Evolutionary conservation across 768 basidiomycete genomes (phyloP).

Genomic region (Mycena haematopus): DNA sequence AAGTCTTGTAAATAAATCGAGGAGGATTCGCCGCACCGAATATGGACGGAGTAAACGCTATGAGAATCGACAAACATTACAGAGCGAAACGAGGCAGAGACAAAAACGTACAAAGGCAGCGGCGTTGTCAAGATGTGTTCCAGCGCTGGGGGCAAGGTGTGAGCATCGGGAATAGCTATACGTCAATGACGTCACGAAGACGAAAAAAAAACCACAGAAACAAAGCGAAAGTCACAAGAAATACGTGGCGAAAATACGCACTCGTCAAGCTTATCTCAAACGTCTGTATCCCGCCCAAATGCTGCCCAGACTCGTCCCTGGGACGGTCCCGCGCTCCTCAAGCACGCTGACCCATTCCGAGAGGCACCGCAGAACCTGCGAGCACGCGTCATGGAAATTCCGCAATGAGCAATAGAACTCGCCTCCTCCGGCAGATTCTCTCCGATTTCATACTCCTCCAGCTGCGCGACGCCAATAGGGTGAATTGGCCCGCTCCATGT

Average conservation of each 20-base stretch:
- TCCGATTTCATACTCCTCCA: conserved; percentile 40
- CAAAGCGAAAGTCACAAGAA: neutral
- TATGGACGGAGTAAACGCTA: conserved; percentile 72
- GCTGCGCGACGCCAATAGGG: conserved; percentile 27
- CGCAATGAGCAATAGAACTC: neutral
- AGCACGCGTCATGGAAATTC: neutral
- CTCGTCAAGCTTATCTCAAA: conserved; percentile 59
- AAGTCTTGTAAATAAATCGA: neutral
- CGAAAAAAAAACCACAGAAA: neutral
- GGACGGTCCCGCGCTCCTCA: conserved; percentile 62
- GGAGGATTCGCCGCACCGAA: conserved; percentile 44
- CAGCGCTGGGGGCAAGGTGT: conserved; percentile 43
- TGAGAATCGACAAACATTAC: too few species aligned
- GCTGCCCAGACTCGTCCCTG: conserved; percentile 42
- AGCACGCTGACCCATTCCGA: conserved; percentile 65
- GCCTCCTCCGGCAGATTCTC: conserved; percentile 67
- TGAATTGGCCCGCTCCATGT: conserved; percentile 47
- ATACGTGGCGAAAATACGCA: conserved; percentile 28
- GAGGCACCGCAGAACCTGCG: conserved; percentile 46
- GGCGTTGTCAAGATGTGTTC: conserved; percentile 70
- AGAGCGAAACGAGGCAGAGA: neutral
- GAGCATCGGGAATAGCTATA: neutral
- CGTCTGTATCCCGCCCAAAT: conserved; percentile 56
- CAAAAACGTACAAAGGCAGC: conserved; percentile 60
- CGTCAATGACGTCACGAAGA: neutral